phyloP scores from a whole-genome alignment of 2,329 filamentous ascomycete species.

The Aspergillus latus region DNA sequence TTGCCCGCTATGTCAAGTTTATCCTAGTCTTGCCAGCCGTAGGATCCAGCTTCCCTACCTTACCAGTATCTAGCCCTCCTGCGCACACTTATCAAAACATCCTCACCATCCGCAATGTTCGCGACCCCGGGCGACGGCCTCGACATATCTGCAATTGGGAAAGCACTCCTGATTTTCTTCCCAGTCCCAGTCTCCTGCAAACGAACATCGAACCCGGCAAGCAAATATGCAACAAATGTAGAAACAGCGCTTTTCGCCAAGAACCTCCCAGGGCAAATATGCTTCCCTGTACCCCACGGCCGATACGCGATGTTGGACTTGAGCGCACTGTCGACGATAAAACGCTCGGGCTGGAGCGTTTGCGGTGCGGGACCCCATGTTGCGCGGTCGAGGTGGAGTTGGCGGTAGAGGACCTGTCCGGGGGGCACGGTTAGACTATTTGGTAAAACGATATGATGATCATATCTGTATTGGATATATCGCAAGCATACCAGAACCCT shows the following conservation, averaged over 20 bases:
- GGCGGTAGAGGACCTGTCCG: slow-evolving; percentile 4
- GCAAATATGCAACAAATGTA: slow-evolving; percentile 5
- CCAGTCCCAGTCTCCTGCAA: too few species aligned
- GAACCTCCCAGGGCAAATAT: slow-evolving; percentile 7
- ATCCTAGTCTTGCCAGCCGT: too few species aligned
- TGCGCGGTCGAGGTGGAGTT: slow-evolving; percentile 4
- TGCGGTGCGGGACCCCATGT: slow-evolving; percentile 6
- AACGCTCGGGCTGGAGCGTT: slow-evolving; percentile 6
- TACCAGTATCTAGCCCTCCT: too few species aligned
- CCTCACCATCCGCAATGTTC: slow-evolving; percentile 3
- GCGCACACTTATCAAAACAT: background rate
- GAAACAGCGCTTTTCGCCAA: slow-evolving; percentile 4
- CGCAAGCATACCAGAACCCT: background rate
- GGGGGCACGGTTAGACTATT: background rate
- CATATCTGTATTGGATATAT: too few species aligned
- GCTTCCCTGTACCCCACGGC: slow-evolving; percentile 5
- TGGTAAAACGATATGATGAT: too few species aligned
- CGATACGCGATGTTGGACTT: slow-evolving; percentile 2
- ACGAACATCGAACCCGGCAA: background rate
- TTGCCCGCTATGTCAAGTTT: too few species aligned
- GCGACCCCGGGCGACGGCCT: slow-evolving; percentile 1
- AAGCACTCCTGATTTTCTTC: background rate
- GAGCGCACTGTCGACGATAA: slow-evolving; percentile 1
- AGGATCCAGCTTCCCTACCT: too few species aligned
- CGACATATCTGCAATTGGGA: background rate